phyloP scores from a whole-genome alignment of 2,329 filamentous ascomycete species.

The Microdochium nivale region DNA sequence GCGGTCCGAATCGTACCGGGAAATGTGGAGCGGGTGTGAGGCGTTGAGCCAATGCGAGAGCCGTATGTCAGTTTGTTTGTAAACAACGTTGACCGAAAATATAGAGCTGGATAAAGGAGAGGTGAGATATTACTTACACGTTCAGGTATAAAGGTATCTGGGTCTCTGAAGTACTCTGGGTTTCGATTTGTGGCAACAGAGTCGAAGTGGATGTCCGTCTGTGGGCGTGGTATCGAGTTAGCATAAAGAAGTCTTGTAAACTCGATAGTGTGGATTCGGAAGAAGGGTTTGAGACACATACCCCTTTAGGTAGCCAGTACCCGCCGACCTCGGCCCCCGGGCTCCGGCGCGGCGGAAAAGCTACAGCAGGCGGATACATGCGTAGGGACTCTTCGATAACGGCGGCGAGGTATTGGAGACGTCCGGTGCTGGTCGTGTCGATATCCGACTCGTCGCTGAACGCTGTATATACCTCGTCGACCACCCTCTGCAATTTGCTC shows the following conservation, averaged over 20 bases:
- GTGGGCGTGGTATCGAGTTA: background rate
- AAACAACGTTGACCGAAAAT: too few species aligned
- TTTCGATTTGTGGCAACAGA: background rate
- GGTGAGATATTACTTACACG: background rate
- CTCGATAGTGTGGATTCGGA: background rate
- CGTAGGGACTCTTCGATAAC: conserved; percentile 20
- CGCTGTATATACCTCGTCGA: conserved; percentile 6
- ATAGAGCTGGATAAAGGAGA: too few species aligned
- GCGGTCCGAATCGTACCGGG: too few species aligned
- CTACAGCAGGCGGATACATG: conserved; percentile 19
- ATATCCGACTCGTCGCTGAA: conserved; percentile 6
- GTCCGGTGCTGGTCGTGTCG: conserved; percentile 6
- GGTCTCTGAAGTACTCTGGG: background rate
- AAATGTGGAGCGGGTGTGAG: too few species aligned
- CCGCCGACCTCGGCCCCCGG: conserved; percentile 11
- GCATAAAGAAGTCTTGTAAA: background rate
- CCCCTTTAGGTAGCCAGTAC: conserved; percentile 5
- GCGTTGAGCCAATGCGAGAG: too few species aligned
- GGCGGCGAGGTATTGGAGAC: conserved; percentile 18
- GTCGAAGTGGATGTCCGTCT: background rate
- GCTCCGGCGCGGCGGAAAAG: conserved; percentile 17
- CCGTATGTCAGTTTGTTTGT: too few species aligned
- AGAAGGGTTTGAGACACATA: background rate
- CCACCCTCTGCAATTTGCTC: conserved; percentile 2
- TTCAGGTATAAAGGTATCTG: background rate